Evolutionary conservation across 352 stramenopile species (phyloP), one percentile per base, ranked within the genome.

Genomic region (Pythium guiyangense): DNA sequence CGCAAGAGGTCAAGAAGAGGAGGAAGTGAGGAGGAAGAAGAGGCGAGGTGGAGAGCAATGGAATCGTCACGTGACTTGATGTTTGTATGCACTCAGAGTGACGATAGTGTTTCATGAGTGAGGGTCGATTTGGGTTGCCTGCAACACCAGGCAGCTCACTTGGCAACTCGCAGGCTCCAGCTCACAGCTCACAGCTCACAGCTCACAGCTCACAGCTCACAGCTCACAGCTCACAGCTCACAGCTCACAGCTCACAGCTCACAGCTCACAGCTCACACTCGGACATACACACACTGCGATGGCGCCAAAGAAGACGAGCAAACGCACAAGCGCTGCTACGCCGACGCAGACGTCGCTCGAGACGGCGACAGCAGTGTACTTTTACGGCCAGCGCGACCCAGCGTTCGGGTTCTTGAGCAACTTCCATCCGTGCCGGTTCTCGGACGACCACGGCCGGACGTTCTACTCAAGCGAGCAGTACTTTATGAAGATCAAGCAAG

Each of bases 401-500:
- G 57, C 22, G 2, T 84, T 71, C 27, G 75, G 78, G 0, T 86
- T 71, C 52, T 43, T 88, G 45, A 88, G 78, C 65, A 88, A 86
- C 37, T 88, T 86, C 49, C 29, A 86, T 34, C 62, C 66, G n/a
- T 88, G 78, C 50, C 59, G 59, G 42, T 86, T 88, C 60, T 54
- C 54, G 14, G 73, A 78, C 48, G 56, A 52, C 0, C 17, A 69
- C 26, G 71, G 70, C 1, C 54, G 59, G 10, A 66, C 51, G 2
- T 86, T 71, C 59, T 79, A 73, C 59, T 88, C 78, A 17, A 86
- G 75, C 40, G 78, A 88, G 55, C 78, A 88, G 70, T 84, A 59
- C 49, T 86, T 88, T 42, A 86, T 86, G 74, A 88, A 88, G 75
- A 52, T 63, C 25, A 88, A 88, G 63, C 78, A 88, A 58, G 78